Evolutionary conservation across 495 filamentous ascomycete genomes (phyloP), one percentile per base, ranked within the genome.

Genomic region (Pyrenopolyporus hunteri): DNA sequence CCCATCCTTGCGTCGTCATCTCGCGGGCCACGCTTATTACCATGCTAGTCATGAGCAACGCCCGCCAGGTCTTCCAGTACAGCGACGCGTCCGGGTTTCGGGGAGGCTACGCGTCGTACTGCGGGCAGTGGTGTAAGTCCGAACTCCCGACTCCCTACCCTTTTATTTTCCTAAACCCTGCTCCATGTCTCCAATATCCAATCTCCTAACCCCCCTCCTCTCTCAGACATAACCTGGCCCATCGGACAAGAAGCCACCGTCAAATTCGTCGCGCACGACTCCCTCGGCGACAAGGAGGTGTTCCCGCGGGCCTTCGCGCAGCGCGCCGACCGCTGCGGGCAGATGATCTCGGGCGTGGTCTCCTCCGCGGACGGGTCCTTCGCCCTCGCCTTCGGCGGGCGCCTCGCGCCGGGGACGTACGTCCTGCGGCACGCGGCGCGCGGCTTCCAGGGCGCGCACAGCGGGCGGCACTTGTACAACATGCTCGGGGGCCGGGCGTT

Each of bases 11-110:
- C 42, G 66, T 67, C 31, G 45, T 31, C 6, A 68, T 76, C 19
- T 70, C 73, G 17, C 71, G 73, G 3, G 68, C 70, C 1, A 70
- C 70, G 32, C 60, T 76, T 2, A 72, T 76, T 19, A 73, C 70
- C 0, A 64, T 70, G 39, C 52, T 76, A 19, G 58, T 59, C 6
- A 22, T 72, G 13, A 67, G 53, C 4, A 74, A 72, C 25, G 70
- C 50, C 10, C 53, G 68, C 5, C 59, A 54, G n/a, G 67, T 73
- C 4, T 76, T 69, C 59, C 57, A 65, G 45, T 72, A 74, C 40
- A 66, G 63, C 37, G 73, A 68, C 19, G 73, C 70, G 17, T 52
- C 64, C 35, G 73, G 73, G 4, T 70, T 70, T 47, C 69, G 73
- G 1, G 71, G 67, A 6, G 61, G 70, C 0, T 76, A 74, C 43